A percentile compares a stretch with the other conserved stretches of the same genome.
Evolutionary conservation across 2,329 filamentous ascomycete species (phyloP).

Genomic region (Verruconis gallopava): DNA sequence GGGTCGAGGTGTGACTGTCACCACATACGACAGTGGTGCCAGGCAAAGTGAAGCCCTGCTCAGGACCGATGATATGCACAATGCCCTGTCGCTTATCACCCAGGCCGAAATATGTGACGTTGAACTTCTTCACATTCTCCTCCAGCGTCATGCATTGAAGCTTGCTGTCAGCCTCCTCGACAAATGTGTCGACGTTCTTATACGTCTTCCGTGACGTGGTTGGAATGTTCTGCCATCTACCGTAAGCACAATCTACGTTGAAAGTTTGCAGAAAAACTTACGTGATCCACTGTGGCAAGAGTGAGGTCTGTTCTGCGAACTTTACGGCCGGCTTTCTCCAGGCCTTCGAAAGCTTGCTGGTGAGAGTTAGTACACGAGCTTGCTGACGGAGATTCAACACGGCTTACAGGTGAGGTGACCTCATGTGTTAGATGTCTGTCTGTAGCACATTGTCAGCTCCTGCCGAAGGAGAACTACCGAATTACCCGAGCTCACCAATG

Average conservation of each 20-base stretch:
- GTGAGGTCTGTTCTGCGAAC: constrained; percentile 95
- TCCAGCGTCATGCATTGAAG: constrained; percentile 92
- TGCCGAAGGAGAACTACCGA: neutral
- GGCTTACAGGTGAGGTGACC: constrained; percentile 82
- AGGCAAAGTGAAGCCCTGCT: constrained; percentile 96
- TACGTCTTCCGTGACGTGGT: constrained; percentile 82
- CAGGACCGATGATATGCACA: constrained; percentile 94
- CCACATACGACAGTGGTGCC: constrained; percentile 95
- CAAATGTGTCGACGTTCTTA: constrained; percentile 87
- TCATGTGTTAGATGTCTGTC: constrained; percentile 95
- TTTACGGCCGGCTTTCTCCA: constrained; percentile 74
- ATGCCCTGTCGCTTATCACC: constrained; percentile 96
- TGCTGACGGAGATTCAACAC: constrained; percentile 11
- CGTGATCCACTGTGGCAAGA: constrained; percentile 89
- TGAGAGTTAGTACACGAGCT: constrained; percentile 9
- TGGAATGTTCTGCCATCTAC: constrained; percentile 62
- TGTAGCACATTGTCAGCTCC: constrained; percentile 22
- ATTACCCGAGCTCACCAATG: constrained; percentile 52
- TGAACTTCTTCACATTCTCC: constrained; percentile 94
- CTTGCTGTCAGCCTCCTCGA: constrained; percentile 86
- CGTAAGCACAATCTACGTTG: constrained; percentile 4
- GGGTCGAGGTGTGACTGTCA: constrained; percentile 95
- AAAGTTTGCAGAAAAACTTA: constrained; percentile 36
- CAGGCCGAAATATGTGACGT: constrained; percentile 92
- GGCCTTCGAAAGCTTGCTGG: constrained; percentile 91